phyloP scores from a whole-genome alignment of 345 rosid species.

The Linum tenue region DNA sequence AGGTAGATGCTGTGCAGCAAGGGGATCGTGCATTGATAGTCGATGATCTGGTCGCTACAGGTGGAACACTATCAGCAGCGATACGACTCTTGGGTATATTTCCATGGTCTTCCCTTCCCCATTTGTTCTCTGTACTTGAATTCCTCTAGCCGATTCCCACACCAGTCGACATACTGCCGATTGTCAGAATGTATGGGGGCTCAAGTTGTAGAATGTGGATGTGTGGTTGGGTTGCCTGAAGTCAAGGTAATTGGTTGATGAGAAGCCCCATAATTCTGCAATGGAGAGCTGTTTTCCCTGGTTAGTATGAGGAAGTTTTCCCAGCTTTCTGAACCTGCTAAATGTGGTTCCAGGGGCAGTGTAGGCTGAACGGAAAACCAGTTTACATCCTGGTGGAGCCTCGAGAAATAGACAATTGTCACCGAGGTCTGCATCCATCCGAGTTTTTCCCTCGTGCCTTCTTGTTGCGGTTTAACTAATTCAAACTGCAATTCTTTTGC shows the following conservation, averaged over 20 bases:
- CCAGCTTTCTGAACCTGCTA: background rate
- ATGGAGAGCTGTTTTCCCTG: too few species aligned
- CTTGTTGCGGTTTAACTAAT: too few species aligned
- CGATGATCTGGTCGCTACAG: conserved; percentile 85
- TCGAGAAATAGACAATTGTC: conserved; percentile 2
- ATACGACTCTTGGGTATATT: conserved; percentile 56
- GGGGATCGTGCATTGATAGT: conserved; percentile 62
- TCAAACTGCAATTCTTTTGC: too few species aligned
- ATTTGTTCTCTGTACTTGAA: background rate
- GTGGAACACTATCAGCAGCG: conserved; percentile 81
- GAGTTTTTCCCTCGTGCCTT: too few species aligned
- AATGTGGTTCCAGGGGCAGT: conserved; percentile 42
- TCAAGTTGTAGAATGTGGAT: conserved; percentile 19
- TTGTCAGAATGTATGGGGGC: background rate
- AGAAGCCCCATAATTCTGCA: background rate
- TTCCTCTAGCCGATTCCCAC: background rate
- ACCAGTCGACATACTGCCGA: background rate
- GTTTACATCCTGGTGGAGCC: conserved; percentile 57
- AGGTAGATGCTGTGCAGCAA: conserved; percentile 57
- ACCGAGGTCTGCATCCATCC: background rate
- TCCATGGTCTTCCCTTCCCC: background rate
- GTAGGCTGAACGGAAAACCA: conserved; percentile 48
- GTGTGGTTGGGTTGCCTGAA: conserved; percentile 77
- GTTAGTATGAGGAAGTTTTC: background rate
- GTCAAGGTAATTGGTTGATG: conserved; percentile 40